These are phyloP conservation scores for Lipomyces yamanashiensis DNA, from an alignment of 805 yeast species.

Conservation along the genomic window DNA sequence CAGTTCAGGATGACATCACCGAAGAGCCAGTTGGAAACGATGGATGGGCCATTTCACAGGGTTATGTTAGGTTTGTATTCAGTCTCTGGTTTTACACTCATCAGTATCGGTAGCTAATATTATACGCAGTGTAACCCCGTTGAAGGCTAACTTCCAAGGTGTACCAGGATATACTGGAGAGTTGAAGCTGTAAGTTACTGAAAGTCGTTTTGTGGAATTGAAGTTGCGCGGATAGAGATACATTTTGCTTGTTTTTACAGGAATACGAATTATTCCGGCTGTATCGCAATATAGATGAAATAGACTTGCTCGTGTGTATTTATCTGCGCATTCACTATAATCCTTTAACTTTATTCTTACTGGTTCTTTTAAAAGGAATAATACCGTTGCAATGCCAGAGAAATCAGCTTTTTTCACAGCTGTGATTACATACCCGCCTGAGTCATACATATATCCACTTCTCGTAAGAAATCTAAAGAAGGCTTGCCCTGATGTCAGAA, in stretches of 20 bases:
- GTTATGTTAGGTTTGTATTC: slow-evolving; percentile 56
- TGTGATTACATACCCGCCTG: slow-evolving; percentile 45
- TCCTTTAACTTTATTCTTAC: background rate
- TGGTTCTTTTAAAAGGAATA: background rate
- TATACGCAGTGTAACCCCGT: slow-evolving; percentile 59
- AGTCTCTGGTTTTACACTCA: background rate
- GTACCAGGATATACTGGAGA: slow-evolving; percentile 61
- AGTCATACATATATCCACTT: slow-evolving; percentile 52
- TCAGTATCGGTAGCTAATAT: background rate
- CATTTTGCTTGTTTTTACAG: background rate
- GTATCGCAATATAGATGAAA: background rate
- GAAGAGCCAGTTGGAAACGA: slow-evolving; percentile 59
- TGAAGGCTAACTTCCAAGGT: slow-evolving; percentile 71
- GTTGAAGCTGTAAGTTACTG: slow-evolving; percentile 49
- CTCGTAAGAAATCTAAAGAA: slow-evolving; percentile 43
- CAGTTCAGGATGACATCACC: slow-evolving; percentile 60
- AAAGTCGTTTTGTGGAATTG: background rate
- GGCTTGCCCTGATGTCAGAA: slow-evolving; percentile 46
- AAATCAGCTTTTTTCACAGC: slow-evolving; percentile 23
- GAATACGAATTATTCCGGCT: background rate
- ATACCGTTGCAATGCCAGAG: background rate
- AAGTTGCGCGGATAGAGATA: background rate
- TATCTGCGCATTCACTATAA: background rate
- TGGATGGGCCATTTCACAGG: slow-evolving; percentile 69
- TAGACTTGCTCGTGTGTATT: background rate